Base-by-base conservation (phyloP, 352 stramenopile genomes). In the Phytophthora sansomeana region DNA sequence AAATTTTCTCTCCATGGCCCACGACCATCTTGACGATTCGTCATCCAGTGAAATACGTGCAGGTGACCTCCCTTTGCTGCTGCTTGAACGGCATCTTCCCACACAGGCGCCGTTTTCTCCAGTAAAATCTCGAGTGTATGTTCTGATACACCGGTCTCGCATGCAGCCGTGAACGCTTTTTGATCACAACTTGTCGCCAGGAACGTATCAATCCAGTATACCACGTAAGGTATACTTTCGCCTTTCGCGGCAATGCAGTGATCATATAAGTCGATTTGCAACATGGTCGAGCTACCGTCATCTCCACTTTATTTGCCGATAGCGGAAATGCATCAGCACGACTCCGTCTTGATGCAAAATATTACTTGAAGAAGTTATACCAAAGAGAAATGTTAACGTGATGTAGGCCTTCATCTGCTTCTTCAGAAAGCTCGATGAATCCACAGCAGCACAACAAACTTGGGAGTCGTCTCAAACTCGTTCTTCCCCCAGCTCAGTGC, bases 291-390 rank as follows among this genome's bases (percentile, higher is more conserved):
- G 14, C 11, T 28, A 29, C 30, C 16, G 55, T 2, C 5, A 50
- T 58, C 8, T 47, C 35, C 41, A 59, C 24, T 43, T 51, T 11
- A 38, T 30, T 66, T 7, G 43, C 44, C 29, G 79, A 73, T 6
- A 91, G 58, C 6, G 72, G 67, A 95, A 61, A n/a, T 92, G 57
- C 58, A 93, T 67, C 1, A 82, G 82, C 4, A 91, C 60, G 16
- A 95, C 32, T 2, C 86, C 84, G 33, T 82, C 86, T 75, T 95
- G 86, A 29, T 95, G 86, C 30, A 92, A 55, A n/a, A n/a, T n/a
- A n/a, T n/a, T n/a, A n/a, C n/a, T n/a, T n/a, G n/a, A n/a, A n/a
- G n/a, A n/a, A n/a, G n/a, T n/a, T 16, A 90, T 28, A 2, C 84
- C 86, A 51, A 90, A 93, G 60, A 91, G 92, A 21, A 90, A 32